Percentiles rank a stretch among this genome's conserved stretches.
These are phyloP conservation scores for Bretschneidera sinensis DNA, from an alignment of 345 rosid genomes.

Conservation along the genomic window DNA sequence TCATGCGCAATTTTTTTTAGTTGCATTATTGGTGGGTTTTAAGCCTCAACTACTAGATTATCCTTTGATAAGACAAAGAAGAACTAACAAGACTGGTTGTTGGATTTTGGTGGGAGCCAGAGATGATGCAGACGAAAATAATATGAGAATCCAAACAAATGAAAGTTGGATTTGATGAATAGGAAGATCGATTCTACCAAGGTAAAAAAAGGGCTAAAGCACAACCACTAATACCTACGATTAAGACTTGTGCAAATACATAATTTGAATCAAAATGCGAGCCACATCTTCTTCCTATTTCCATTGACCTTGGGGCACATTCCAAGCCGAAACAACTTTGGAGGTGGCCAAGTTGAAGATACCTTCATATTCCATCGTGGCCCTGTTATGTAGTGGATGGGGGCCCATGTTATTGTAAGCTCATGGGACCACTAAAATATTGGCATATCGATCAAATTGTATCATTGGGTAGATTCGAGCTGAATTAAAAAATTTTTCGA, in stretches of 20 bases:
- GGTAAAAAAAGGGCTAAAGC: background rate
- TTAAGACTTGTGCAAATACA: slow-evolving; percentile 1
- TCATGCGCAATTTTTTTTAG: too few relatives aligned
- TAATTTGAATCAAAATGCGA: background rate
- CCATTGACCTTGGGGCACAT: slow-evolving; percentile 16
- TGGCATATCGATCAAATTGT: background rate
- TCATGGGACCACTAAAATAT: background rate
- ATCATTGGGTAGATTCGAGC: background rate
- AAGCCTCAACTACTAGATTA: background rate
- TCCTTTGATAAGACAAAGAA: background rate
- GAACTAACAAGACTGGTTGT: background rate
- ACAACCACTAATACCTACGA: slow-evolving; percentile 8
- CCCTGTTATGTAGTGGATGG: background rate
- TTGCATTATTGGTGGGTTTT: too few relatives aligned
- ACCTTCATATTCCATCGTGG: background rate
- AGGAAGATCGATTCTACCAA: background rate
- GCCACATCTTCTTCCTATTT: background rate
- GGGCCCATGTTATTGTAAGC: background rate
- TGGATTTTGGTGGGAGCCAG: background rate
- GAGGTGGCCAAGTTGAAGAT: background rate
- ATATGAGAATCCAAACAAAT: background rate
- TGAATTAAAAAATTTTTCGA: too few relatives aligned
- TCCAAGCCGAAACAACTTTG: background rate
- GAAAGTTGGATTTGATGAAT: background rate
- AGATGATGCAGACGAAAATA: background rate